Percentiles rank a stretch among this genome's conserved stretches.
Conservation (phyloP, 352 stramenopile species). For the Peronospora belbahrii region DNA sequence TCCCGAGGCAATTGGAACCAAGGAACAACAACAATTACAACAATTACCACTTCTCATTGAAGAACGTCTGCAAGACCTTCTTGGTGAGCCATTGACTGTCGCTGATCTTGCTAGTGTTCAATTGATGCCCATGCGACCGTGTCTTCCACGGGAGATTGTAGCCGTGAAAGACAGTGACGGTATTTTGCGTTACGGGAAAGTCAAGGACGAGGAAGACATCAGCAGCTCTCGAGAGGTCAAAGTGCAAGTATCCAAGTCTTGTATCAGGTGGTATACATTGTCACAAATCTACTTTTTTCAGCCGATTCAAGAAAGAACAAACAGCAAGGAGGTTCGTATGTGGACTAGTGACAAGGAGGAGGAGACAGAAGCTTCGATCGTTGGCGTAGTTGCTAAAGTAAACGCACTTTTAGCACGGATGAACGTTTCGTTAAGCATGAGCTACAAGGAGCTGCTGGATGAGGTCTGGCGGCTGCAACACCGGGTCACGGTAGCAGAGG, state of each 20-base stretch:
- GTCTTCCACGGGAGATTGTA: constrained; percentile 43
- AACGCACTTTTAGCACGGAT: constrained; percentile 38
- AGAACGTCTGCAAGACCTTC: constrained; percentile 20
- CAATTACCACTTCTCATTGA: constrained; percentile 15
- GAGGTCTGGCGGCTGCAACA: constrained; percentile 39
- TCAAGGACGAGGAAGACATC: constrained; percentile 19
- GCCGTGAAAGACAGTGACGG: constrained; percentile 23
- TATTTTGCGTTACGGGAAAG: constrained; percentile 33
- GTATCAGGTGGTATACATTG: constrained; percentile 32
- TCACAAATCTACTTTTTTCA: constrained; percentile 51
- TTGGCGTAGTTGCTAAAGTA: constrained; percentile 33
- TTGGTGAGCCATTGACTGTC: constrained; percentile 27
- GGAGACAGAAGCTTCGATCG: constrained; percentile 1
- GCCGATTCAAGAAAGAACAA: constrained; percentile 4
- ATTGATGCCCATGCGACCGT: constrained; percentile 28
- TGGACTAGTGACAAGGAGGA: constrained; percentile 1
- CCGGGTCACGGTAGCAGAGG: constrained; percentile 30
- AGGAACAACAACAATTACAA: constrained; percentile 4
- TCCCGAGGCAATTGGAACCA: neutral
- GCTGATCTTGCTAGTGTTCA: constrained; percentile 26
- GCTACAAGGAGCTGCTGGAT: constrained; percentile 37
- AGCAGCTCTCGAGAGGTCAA: constrained; percentile 30
- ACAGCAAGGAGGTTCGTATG: neutral
- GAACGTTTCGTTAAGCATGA: constrained; percentile 43
- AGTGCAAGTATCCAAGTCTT: constrained; percentile 32